Evolutionary conservation across 306 rosid genomes (phyloP), one percentile per base, ranked within the genome.

Genomic region (Rosa rugosa): DNA sequence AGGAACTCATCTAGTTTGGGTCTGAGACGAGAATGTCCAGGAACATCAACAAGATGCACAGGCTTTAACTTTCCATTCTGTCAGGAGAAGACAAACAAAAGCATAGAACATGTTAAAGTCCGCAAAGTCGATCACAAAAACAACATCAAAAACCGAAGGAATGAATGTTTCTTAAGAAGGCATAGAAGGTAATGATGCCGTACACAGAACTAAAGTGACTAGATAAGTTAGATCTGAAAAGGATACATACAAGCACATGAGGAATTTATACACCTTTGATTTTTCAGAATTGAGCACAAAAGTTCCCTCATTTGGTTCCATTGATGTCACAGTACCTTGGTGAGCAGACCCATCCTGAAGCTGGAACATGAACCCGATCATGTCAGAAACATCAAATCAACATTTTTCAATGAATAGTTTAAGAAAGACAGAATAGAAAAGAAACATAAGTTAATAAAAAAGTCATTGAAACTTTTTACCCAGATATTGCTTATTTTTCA

Each of bases 1-100:
- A 94, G 83, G 85, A 86, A 89, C 72, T 94, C 97, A 76, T 94
- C 97, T 76, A 94, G 86, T 82, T 90, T 94, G 82, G 94, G 88
- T 53, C 88, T 90, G 81, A 94, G 98, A 71, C 97, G 97, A 83
- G 97, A 92, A 89, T 94, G 97, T 63, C 98, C 98, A 23, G 98
- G 97, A 81, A 92, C 93, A 86, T 94, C 97, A 77, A 94, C 91
- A 87, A 92, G 60, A 84, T 87, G 93, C 83, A 94, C 84, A 59
- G 97, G 92, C 75, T 91, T 94, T 77, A 82, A 47, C 89, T 91
- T 94, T n/a, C 89, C 86, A 83, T 85, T 92, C 97, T 91, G 87
- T 80, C 40, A 71, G 82, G 69, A 51, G 66, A 77, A 76, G 36
- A 60, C 64, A 47, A 60, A 75, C 45, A 73, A 71, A 11, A 18